phyloP scores from a whole-genome alignment of 2,329 filamentous ascomycete genomes.

The Fusarium chuoi region DNA sequence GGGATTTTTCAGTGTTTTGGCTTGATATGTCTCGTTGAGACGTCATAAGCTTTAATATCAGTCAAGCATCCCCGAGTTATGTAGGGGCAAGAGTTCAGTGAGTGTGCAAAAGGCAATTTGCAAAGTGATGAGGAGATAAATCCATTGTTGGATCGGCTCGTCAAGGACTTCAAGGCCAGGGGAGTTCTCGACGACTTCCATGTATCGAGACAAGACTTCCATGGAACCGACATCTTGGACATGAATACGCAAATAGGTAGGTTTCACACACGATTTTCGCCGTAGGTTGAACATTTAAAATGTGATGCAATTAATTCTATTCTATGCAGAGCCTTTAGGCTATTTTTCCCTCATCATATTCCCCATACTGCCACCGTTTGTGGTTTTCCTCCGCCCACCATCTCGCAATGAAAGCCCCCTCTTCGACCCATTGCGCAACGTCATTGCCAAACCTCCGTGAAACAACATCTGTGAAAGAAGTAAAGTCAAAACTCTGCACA shows the following conservation, averaged over 20 bases:
- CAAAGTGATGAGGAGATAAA: too few species aligned
- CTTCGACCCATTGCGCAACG: slow-evolving; percentile 46
- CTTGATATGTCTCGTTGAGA: too few species aligned
- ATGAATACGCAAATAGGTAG: neutral
- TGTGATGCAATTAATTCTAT: neutral
- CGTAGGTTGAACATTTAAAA: neutral
- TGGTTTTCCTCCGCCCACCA: slow-evolving; percentile 51
- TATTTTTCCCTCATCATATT: neutral
- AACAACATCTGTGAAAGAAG: slow-evolving; percentile 37
- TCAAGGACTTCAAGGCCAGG: neutral
- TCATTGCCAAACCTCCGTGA: slow-evolving; percentile 38
- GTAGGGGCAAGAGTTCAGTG: neutral
- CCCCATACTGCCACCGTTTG: slow-evolving; percentile 47
- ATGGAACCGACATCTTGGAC: neutral
- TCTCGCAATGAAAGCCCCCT: slow-evolving; percentile 45
- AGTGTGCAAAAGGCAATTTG: neutral
- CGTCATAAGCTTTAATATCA: too few species aligned
- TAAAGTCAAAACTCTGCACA: slow-evolving; percentile 44
- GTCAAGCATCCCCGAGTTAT: too few species aligned
- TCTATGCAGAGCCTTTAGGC: neutral
- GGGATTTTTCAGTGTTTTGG: too few species aligned
- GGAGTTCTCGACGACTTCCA: neutral
- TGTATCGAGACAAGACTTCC: neutral
- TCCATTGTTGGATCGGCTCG: neutral
- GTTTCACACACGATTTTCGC: neutral